phyloP scores from a whole-genome alignment of 768 basidiomycete species.

The Amanita phalloides region DNA sequence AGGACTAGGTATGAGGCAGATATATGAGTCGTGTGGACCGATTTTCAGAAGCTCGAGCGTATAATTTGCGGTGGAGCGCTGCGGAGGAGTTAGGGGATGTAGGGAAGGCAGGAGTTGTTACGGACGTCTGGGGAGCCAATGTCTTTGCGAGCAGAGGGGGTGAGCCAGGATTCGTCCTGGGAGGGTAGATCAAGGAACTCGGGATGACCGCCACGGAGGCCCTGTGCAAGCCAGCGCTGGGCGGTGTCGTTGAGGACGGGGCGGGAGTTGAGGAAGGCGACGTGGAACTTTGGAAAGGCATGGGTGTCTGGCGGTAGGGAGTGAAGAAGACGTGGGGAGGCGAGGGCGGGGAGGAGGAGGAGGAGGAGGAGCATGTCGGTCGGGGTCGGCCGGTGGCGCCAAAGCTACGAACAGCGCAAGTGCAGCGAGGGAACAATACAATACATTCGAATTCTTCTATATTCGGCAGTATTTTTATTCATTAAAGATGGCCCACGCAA shows the following conservation, averaged over 20 bases:
- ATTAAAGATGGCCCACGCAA: conserved; percentile 63
- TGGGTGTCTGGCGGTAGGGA: conserved; percentile 71
- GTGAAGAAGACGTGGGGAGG: conserved; percentile 40
- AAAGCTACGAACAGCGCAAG: conserved; percentile 39
- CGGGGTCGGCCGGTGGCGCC: conserved; percentile 12
- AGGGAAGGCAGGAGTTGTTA: conserved; percentile 3
- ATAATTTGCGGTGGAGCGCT: conserved; percentile 20
- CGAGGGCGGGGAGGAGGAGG: conserved; percentile 17
- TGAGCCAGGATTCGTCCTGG: conserved; percentile 29
- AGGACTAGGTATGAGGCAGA: conserved; percentile 70
- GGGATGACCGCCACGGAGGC: conserved; percentile 61
- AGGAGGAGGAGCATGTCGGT: conserved; percentile 15
- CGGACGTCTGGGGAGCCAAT: conserved; percentile 42
- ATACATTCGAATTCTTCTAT: conserved; percentile 43
- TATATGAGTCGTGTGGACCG: conserved; percentile 56
- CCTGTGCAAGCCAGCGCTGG: conserved; percentile 60
- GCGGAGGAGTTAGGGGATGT: conserved; percentile 6
- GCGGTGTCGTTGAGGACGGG: conserved; percentile 68
- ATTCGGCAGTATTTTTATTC: conserved; percentile 61
- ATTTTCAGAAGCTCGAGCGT: conserved; percentile 69
- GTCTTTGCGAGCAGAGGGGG: conserved; percentile 35
- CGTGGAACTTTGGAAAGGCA: conserved; percentile 75
- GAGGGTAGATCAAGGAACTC: conserved; percentile 69
- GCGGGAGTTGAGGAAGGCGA: conserved; percentile 70
- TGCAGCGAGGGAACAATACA: conserved; percentile 40